Evolutionary conservation across 257 asterid genomes (phyloP), one percentile per base, ranked within the genome.

Genomic region (Mentha longifolia): DNA sequence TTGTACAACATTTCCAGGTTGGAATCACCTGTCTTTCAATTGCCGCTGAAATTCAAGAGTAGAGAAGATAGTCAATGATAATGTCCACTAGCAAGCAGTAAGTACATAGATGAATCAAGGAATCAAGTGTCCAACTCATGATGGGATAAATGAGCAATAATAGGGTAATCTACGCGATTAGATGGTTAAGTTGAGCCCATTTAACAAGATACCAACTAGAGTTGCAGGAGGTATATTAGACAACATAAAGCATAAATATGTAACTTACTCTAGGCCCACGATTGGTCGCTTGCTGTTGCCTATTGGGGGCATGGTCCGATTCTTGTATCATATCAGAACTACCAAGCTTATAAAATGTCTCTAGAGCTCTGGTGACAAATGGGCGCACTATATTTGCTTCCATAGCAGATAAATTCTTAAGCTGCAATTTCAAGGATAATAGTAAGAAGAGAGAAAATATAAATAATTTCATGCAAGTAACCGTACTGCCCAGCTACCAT

Each of bases 301-400:
- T 86, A 68, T 62, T 85, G 17, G 92, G 72, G 25, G 78, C 60
- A 12, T 78, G 77, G 51, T 82, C 91, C 14, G 95, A 78, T 33
- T 88, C 93, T 72, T 84, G 89, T 43, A 91, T 84, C 96, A 88
- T 85, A 54, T 91, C 97, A 5, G 96, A 86, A 77, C 87, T 84
- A 72, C 85, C 76, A 57, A 91, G 88, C 85, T 88, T 89, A 74
- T 82, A 82, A 76, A 94, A 84, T 3, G 88, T 89, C 84, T 82
- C 88, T 43, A 94, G 87, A 65, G 99, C 96, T 78, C 78, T 85
- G 68, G 97, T 88, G 30, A 94, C 85, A 82, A 94, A 91, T 49
- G 97, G 97, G 33, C 97, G 92, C 67, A 94, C 92, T 31, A 94
- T 87, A 77, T 94, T 91, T 76, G 94, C 97, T 77, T 94, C 99